phyloP scores from a whole-genome alignment of 164 flowering plant species.

The Chimonanthus praecox region DNA sequence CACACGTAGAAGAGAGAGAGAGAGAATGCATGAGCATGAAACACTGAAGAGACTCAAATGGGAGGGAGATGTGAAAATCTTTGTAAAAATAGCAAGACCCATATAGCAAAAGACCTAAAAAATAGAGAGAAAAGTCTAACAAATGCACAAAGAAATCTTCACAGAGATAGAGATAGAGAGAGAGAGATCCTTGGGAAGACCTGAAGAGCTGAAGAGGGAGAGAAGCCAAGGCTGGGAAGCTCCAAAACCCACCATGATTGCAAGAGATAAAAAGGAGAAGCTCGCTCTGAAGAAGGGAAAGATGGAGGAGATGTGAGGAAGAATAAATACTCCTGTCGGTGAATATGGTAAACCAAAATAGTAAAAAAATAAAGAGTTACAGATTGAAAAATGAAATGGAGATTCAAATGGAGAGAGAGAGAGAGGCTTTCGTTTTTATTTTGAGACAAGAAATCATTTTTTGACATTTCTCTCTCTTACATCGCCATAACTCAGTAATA shows the following conservation, averaged over 20 bases:
- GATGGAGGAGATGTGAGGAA: not conserved
- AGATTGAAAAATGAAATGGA: not conserved
- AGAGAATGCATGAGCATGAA: no score
- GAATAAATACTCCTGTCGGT: constrained; percentile 19
- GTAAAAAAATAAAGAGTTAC: not conserved
- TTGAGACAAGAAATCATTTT: not conserved
- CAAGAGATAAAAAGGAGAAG: not conserved
- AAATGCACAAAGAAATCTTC: not conserved
- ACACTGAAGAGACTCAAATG: not conserved
- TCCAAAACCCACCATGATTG: constrained; percentile 10
- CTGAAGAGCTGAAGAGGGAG: not conserved
- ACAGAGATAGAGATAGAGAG: not conserved
- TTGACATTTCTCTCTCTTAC: constrained; percentile 7
- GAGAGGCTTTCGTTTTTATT: no score
- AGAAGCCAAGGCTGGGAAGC: constrained; percentile 2
- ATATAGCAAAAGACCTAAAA: no score
- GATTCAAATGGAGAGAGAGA: not conserved
- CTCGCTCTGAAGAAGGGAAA: not conserved
- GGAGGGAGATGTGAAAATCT: not conserved
- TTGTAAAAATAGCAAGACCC: not conserved
- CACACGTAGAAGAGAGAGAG: no score
- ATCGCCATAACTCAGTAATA: constrained; percentile 15
- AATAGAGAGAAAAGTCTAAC: not conserved
- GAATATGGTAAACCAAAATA: constrained; percentile 15
- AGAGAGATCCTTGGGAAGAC: not conserved